These are phyloP conservation scores for Zymoseptoria passerinii DNA, from an alignment of 2,329 filamentous ascomycete genomes.

Conservation along the genomic window DNA sequence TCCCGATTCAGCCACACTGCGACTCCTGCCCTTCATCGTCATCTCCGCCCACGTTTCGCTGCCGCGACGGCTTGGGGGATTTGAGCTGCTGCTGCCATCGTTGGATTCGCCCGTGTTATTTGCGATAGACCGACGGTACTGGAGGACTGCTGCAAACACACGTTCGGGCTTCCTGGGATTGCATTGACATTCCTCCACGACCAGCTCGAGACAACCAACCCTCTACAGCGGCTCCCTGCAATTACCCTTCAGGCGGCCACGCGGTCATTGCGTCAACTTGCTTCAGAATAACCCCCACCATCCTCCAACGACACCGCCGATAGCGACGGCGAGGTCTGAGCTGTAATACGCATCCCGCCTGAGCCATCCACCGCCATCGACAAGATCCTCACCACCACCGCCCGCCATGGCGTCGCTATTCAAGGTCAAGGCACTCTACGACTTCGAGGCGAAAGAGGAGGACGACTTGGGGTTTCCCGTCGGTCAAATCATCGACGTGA, in stretches of 20 bases:
- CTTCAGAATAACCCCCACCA: neutral
- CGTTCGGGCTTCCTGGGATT: too few relatives aligned
- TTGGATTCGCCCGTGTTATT: neutral
- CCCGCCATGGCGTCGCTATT: constrained; percentile 46
- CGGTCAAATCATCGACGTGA: constrained; percentile 90
- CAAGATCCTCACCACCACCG: constrained; percentile 1
- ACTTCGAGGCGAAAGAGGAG: constrained; percentile 86
- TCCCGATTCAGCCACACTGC: neutral
- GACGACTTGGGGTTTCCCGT: constrained; percentile 83
- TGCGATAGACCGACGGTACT: neutral
- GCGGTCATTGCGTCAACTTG: constrained; percentile 6
- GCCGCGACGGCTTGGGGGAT: neutral
- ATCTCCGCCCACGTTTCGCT: neutral
- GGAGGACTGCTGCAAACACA: neutral
- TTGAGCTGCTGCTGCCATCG: neutral
- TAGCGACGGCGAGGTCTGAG: neutral
- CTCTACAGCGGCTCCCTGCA: constrained; percentile 1
- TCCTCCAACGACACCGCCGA: neutral
- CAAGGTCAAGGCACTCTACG: constrained; percentile 92
- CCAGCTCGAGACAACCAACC: neutral
- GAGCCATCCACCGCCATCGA: constrained; percentile 1
- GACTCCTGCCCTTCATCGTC: neutral
- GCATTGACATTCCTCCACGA: neutral
- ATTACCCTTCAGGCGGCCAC: constrained; percentile 5
- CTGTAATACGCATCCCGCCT: neutral